phyloP scores from a whole-genome alignment of 805 yeast genomes.

The Pichia occidentalis region DNA sequence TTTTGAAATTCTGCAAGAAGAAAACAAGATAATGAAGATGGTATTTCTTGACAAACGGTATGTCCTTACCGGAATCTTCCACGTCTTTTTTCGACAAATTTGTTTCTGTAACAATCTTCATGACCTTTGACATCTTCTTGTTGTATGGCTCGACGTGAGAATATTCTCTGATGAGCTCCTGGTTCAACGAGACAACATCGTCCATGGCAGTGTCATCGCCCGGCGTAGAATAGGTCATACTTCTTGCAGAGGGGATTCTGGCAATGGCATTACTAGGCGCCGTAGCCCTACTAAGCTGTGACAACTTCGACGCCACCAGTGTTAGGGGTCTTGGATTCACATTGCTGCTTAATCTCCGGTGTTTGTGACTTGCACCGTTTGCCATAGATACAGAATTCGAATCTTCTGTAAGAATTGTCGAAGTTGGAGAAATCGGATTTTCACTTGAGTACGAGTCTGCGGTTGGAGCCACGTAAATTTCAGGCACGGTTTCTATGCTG shows the following conservation, averaged over 20 bases:
- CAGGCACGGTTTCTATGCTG: not conserved
- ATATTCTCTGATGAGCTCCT: slow-evolving; percentile 30
- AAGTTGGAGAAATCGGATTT: slow-evolving; percentile 10
- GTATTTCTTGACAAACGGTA: slow-evolving; percentile 26
- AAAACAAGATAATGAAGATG: slow-evolving; percentile 27
- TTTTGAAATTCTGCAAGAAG: slow-evolving; percentile 38
- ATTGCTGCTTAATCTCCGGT: not conserved
- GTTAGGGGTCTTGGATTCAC: slow-evolving; percentile 8
- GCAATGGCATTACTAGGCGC: slow-evolving; percentile 16
- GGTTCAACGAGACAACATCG: slow-evolving; percentile 20
- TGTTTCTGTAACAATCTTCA: slow-evolving; percentile 31
- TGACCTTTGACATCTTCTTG: slow-evolving; percentile 22
- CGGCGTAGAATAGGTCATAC: too few species aligned
- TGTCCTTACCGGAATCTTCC: slow-evolving; percentile 19
- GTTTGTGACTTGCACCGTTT: not conserved
- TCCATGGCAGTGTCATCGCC: not conserved
- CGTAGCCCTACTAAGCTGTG: slow-evolving; percentile 7
- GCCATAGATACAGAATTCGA: not conserved
- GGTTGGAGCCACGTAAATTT: not conserved
- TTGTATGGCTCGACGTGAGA: slow-evolving; percentile 31
- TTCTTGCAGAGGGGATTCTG: slow-evolving; percentile 30
- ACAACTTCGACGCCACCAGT: slow-evolving; percentile 3
- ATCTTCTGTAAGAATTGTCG: slow-evolving; percentile 8
- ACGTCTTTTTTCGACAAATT: slow-evolving; percentile 25
- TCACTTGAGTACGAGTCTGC: not conserved